These are phyloP conservation scores for Cyclotella choctawhatcheeana DNA, from an alignment of 108 stramenopile genomes.

Conservation along the genomic window DNA sequence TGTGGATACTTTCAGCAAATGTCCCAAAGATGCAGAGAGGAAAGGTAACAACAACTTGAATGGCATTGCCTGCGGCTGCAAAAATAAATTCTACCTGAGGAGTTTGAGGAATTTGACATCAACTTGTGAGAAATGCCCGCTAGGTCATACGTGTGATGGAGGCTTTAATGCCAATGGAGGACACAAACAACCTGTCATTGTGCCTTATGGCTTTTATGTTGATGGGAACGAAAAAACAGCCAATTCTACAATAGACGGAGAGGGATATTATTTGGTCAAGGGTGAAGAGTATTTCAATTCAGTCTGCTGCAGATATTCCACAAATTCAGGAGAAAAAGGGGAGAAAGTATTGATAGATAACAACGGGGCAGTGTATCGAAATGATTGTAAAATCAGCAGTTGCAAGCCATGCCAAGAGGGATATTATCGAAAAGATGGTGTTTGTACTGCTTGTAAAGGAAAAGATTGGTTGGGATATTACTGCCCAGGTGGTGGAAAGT, in stretches of 20 bases:
- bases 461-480: neutral
- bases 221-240: no score
- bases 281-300: no score
- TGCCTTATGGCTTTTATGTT: no score
- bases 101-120: neutral
- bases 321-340: neutral
- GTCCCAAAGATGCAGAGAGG: no score
- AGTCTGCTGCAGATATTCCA: neutral
- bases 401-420: neutral
- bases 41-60: no score
- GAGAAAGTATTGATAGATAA: neutral
- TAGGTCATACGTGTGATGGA: neutral
- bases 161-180: neutral
- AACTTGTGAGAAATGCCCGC: neutral
- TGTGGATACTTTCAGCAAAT: neutral
- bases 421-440: neutral
- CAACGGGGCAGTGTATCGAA: neutral
- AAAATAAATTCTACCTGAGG: neutral
- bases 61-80: no score
- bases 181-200: neutral
- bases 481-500: neutral
- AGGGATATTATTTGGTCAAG: no score
- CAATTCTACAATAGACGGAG: no score
- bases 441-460: neutral
- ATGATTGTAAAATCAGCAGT: neutral